Base-by-base conservation (phyloP, 2,329 filamentous ascomycete species). In the Pseudocercospora pini-densiflorae region DNA sequence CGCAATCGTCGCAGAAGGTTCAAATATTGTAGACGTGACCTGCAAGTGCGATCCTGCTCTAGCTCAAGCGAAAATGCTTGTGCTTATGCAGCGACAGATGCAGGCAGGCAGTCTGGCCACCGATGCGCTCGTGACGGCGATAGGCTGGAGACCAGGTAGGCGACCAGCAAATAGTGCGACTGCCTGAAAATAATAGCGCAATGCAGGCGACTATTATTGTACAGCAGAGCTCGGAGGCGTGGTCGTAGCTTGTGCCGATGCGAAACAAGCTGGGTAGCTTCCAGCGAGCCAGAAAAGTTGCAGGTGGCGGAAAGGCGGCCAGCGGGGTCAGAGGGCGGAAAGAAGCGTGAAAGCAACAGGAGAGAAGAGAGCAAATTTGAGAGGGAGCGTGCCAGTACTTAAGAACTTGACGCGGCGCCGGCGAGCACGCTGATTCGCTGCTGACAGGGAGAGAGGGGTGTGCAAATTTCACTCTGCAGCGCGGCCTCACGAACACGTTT, bases 71-170 rank as follows among this genome's bases (percentile, higher is more conserved):
- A 49, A 24, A 21, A 49, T 21, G n/a, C 19, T 49, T 23, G 21
- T 54, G 51, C 51, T 54, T 54, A 54, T 54, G 51, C 51, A 54
- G 51, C 51, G 24, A 7, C 7, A 54, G 23, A 49, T 49, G 45
- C 45, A 49, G 45, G 45, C 45, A 49, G 45, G 8, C 45, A 21
- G 45, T 14, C 45, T 12, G 45, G 23, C 23, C 31, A 33, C 8
- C 31, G 31, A 31, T 31, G 29, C 29, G 45, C 45, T 23, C 16
- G 45, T 19, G n/a, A 47, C 45, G 21, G 45, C 45, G 45, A 47
- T 3, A 47, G 33, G 33, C 33, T 36, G 2, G 33, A 36, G 33
- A 36, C 33, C 33, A 2, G 9, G 33, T 36, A 14, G 33, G 33
- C 14, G 33, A 31, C n/a, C 45, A 47, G 45, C 45, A 19, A 45